phyloP scores from a whole-genome alignment of 2,329 filamentous ascomycete genomes.

The Ustilaginoidea virens region DNA sequence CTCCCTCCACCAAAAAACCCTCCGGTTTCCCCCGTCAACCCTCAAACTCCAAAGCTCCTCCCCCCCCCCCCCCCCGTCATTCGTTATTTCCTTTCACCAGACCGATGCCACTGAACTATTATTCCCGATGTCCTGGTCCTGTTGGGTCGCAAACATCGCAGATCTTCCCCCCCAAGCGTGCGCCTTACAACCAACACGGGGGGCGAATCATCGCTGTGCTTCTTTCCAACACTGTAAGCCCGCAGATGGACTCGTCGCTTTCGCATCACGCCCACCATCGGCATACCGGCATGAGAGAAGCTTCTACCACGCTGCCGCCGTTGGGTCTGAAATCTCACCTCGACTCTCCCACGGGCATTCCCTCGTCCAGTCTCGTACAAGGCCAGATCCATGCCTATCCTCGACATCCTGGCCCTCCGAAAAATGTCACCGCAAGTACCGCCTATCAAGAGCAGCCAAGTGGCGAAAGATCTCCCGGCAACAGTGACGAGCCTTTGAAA shows the following conservation, averaged over 20 bases:
- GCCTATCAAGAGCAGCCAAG: slow-evolving; percentile 6
- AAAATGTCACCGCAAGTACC: slow-evolving; percentile 5
- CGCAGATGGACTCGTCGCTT: slow-evolving; percentile 5
- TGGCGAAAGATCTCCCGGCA: slow-evolving; percentile 6
- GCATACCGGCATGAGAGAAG: slow-evolving; percentile 2
- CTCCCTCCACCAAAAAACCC: no score
- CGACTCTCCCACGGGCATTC: slow-evolving; percentile 3
- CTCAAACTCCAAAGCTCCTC: no score
- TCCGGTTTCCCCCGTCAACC: no score
- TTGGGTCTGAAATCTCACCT: slow-evolving; percentile 4
- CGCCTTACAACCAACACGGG: no score
- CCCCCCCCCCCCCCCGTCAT: slow-evolving; percentile 6
- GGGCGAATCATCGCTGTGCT: no score
- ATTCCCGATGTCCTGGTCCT: slow-evolving; percentile 3
- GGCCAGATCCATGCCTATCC: slow-evolving; percentile 3
- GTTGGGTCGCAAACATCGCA: slow-evolving; percentile 2
- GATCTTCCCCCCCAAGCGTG: not conserved
- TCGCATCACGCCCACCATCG: slow-evolving; percentile 4
- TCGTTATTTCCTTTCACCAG: slow-evolving; percentile 18
- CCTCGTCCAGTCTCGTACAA: slow-evolving; percentile 2
- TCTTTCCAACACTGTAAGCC: no score
- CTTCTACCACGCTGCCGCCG: slow-evolving; percentile 1
- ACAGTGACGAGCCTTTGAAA: slow-evolving; percentile 26
- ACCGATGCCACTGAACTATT: slow-evolving; percentile 7
- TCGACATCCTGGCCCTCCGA: slow-evolving; percentile 3